These are phyloP conservation scores for Paraconiothyrium brasiliense DNA, from an alignment of 2,329 filamentous ascomycete species.

Conservation along the genomic window DNA sequence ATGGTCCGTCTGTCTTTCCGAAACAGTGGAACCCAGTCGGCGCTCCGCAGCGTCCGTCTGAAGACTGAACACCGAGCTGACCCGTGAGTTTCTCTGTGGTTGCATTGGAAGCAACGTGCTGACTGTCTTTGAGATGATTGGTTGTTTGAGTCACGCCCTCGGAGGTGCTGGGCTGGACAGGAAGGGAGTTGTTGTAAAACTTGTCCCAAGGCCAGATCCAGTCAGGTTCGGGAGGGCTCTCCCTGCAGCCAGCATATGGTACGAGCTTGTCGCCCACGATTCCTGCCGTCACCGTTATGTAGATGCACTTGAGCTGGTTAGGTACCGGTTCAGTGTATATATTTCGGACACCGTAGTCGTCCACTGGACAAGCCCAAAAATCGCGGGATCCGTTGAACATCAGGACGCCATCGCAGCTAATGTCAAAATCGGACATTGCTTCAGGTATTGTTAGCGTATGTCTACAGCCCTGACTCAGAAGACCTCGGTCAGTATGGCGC, in stretches of 20 bases:
- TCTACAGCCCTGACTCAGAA: background rate
- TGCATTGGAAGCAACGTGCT: background rate
- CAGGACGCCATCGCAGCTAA: conserved; percentile 62
- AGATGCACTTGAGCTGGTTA: conserved; percentile 58
- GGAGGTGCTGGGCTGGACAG: background rate
- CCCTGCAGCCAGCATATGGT: background rate
- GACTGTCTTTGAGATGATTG: background rate
- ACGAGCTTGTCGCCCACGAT: background rate
- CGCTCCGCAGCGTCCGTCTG: conserved; percentile 15
- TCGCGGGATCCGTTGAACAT: conserved; percentile 59
- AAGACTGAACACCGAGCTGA: conserved; percentile 2
- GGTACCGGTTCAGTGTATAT: conserved; percentile 57
- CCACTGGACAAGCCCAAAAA: conserved; percentile 70
- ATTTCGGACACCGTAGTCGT: conserved; percentile 62
- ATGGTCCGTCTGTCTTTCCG: conserved; percentile 46
- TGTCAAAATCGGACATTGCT: conserved; percentile 63
- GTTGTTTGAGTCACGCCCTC: background rate
- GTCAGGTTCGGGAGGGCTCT: background rate
- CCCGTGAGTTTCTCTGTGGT: background rate
- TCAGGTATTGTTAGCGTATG: conserved; percentile 8
- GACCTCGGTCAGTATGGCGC: background rate
- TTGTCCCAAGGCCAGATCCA: conserved; percentile 8
- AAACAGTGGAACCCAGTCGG: conserved; percentile 23
- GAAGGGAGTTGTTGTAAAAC: conserved; percentile 1
- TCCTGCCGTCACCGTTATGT: conserved; percentile 54